phyloP scores from a whole-genome alignment of 768 basidiomycete species.

The Suillus subluteus region DNA sequence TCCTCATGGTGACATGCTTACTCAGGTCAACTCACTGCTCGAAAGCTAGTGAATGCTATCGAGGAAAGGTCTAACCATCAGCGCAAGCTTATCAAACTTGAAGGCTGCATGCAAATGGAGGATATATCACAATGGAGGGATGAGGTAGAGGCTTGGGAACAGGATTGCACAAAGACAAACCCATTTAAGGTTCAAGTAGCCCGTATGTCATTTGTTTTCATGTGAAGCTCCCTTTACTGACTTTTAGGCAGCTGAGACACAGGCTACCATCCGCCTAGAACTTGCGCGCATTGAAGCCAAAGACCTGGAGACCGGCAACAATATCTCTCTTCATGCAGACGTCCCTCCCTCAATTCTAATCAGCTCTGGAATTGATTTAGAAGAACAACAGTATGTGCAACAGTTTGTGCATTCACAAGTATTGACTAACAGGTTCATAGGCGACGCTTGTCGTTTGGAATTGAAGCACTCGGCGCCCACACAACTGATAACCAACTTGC shows the following conservation, averaged over 20 bases:
- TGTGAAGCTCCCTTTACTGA: neutral
- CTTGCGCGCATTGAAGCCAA: neutral
- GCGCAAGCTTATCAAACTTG: neutral
- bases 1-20: too few species aligned
- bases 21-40: neutral
- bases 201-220: neutral
- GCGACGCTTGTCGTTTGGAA: neutral
- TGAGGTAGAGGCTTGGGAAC: neutral
- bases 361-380: conserved; percentile 19
- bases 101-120: neutral
- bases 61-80: conserved; percentile 3
- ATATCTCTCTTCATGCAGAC: conserved; percentile 13
- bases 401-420: neutral
- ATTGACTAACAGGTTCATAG: neutral
- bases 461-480: neutral
- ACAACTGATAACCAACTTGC: neutral
- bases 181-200: neutral
- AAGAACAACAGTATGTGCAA: conserved; percentile 19
- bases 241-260: neutral
- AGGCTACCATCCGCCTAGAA: neutral
- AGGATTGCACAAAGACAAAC: neutral
- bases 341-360: conserved; percentile 15
- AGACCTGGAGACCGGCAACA: neutral
- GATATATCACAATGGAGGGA: neutral
- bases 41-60: neutral